Percentiles rank a stretch among this genome's conserved stretches.
phyloP scores from a whole-genome alignment of 192 early-diverging fungal genomes.

The Haplosporangium gracile region DNA sequence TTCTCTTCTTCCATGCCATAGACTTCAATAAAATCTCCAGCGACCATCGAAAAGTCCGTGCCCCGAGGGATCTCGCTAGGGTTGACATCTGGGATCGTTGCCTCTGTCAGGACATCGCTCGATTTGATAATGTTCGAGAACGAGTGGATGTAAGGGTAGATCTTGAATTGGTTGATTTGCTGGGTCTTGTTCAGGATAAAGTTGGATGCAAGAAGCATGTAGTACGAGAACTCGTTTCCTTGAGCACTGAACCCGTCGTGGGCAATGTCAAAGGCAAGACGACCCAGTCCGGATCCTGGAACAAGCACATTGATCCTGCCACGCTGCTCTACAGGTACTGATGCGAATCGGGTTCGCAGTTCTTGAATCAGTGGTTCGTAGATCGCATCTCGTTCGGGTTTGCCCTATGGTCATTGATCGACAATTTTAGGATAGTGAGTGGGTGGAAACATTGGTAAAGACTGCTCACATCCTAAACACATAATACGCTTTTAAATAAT shows the following conservation, averaged over 20 bases:
- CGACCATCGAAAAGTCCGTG: conserved; percentile 95
- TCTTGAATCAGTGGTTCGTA: conserved; percentile 87
- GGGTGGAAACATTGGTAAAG: not conserved
- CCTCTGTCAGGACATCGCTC: conserved; percentile 73
- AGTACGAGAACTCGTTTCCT: conserved; percentile 97
- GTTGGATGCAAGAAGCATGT: conserved; percentile 95
- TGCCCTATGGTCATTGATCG: conserved; percentile 63
- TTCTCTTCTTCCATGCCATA: conserved; percentile 74
- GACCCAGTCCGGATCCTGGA: conserved; percentile 96
- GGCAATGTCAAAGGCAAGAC: conserved; percentile 94
- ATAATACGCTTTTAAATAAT: not conserved
- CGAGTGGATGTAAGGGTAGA: conserved; percentile 94
- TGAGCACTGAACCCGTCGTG: conserved; percentile 80
- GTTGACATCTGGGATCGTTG: conserved; percentile 88
- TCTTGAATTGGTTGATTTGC: conserved; percentile 68
- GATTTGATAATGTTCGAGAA: conserved; percentile 83
- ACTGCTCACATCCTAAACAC: not conserved
- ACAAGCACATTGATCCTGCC: conserved; percentile 82
- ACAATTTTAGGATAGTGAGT: not conserved
- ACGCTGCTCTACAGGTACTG: conserved; percentile 66
- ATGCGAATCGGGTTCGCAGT: conserved; percentile 70
- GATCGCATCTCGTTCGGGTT: conserved; percentile 79
- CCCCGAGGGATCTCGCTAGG: conserved; percentile 72
- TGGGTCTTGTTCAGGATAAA: conserved; percentile 90
- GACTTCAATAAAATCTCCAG: conserved; percentile 96